A percentile compares a stretch with the other conserved stretches of the same genome.
These are phyloP conservation scores for Salix purpurea DNA, from an alignment of 345 rosid genomes.

Conservation along the genomic window DNA sequence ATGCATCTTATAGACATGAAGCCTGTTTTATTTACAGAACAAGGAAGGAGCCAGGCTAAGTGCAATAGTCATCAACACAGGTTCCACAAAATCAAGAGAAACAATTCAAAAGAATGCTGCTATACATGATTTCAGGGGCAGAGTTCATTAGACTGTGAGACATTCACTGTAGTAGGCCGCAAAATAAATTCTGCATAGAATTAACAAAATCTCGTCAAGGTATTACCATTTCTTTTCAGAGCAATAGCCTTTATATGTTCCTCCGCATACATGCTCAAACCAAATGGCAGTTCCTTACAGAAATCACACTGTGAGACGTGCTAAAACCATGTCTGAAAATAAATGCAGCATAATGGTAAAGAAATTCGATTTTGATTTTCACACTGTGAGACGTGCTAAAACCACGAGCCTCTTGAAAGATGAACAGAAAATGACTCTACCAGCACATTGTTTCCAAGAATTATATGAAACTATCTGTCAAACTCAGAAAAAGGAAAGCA, in stretches of 20 bases:
- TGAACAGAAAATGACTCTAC: not conserved
- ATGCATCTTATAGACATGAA: not conserved
- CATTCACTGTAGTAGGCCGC: not conserved
- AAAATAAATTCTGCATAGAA: not conserved
- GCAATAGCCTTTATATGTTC: not conserved
- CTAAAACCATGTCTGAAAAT: too few relatives aligned
- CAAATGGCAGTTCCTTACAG: not conserved
- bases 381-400: not conserved
- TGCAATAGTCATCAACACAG: not conserved
- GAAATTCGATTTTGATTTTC: not conserved
- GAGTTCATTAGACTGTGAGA: not conserved
- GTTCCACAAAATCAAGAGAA: not conserved
- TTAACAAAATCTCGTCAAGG: not conserved
- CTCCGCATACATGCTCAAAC: not conserved
- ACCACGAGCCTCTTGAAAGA: not conserved
- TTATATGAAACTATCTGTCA: not conserved
- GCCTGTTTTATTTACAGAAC: not conserved
- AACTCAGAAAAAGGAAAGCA: not conserved
- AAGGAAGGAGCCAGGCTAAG: not conserved
- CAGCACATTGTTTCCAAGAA: not conserved
- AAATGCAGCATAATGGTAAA: not conserved
- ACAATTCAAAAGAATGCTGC: not conserved
- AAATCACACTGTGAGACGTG: too few relatives aligned
- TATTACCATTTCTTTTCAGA: not conserved
- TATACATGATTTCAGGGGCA: not conserved